A percentile compares a stretch with the other conserved stretches of the same genome.
These are phyloP conservation scores for Aspergillus sp. DNA, from an alignment of 2,329 filamentous ascomycete species.

Conservation along the genomic window DNA sequence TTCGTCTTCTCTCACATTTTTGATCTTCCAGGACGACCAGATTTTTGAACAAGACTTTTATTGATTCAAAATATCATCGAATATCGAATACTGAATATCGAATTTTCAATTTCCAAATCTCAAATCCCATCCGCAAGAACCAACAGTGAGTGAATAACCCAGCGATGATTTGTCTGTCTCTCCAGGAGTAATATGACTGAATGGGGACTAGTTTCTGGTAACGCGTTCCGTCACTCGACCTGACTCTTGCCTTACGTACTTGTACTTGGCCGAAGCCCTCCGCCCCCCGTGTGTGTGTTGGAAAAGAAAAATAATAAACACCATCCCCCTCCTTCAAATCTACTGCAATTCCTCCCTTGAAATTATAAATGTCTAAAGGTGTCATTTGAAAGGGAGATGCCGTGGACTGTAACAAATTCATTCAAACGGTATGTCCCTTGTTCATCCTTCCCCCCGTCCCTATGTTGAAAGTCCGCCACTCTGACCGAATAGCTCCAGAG, in stretches of 20 bases:
- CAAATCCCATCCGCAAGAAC: too few relatives aligned
- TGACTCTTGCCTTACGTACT: not conserved
- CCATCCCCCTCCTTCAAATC: not conserved
- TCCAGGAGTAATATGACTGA: constrained; percentile 20
- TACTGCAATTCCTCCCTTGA: not conserved
- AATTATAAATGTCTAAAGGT: not conserved
- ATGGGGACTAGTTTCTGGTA: constrained; percentile 19
- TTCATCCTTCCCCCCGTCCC: not conserved
- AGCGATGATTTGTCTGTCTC: too few relatives aligned
- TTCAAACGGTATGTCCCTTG: constrained; percentile 40
- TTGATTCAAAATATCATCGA: too few relatives aligned
- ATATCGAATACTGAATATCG: too few relatives aligned
- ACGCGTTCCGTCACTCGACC: constrained; percentile 21
- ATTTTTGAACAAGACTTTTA: too few relatives aligned
- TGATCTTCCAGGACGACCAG: too few relatives aligned
- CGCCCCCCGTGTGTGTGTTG: not conserved
- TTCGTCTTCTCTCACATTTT: too few relatives aligned
- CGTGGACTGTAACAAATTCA: constrained; percentile 48
- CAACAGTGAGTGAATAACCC: too few relatives aligned
- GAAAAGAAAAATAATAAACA: constrained; percentile 5
- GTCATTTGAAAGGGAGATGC: constrained; percentile 29
- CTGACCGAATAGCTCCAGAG: constrained; percentile 23
- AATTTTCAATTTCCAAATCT: too few relatives aligned
- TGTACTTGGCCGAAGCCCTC: not conserved
- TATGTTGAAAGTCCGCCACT: too few relatives aligned